Base-by-base conservation (phyloP, 2,329 filamentous ascomycete species). In the Phoma sp. region DNA sequence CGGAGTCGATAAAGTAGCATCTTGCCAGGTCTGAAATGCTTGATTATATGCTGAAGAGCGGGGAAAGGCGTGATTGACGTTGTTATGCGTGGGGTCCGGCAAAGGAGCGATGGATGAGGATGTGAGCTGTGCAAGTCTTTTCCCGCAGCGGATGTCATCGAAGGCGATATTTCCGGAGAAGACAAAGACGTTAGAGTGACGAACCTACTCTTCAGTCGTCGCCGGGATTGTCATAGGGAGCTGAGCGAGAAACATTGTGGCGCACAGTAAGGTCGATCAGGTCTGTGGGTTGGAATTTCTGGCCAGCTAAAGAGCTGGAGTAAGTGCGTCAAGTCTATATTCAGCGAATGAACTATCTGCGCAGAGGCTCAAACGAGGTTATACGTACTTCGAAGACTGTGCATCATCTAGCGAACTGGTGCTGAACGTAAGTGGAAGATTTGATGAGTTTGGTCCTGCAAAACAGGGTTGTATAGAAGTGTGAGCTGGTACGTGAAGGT, bases 401-500 rank as follows among this genome's bases (percentile, higher is more conserved):
- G 10, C 21, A 11, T 29, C 30, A 18, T 51, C 39, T 11, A 45
- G 47, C 18, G 21, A 12, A 11, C 51, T 38, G 6, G 53, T 53
- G 2, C 47, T 48, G 15, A 64, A 67, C 2, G 67, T 68, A 18
- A 67, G 50, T 12, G 60, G 60, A 4, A 66, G 57, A 28, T 56
- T 51, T 10, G 51, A 49, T 1, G 56, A 57, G 30, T 45, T 17
- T 51, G 54, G 18, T 69, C 63, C 9, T 58, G 59, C 15, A 68
- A 30, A 18, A 38, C 56, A 9, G 39, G 18, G 17, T 53, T 43
- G 20, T 68, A 55, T 0, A 62, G 38, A 9, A 66, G 66, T 3
- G 39, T 69, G 64, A 6, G n/a, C n/a, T 66, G 57, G 26, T 69
- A 70, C 42, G 67, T 40, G 48, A 70, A 70, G 25, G 50, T 29